Evolutionary conservation across 805 yeast species (phyloP).

Genomic region (Candida nemodendra): DNA sequence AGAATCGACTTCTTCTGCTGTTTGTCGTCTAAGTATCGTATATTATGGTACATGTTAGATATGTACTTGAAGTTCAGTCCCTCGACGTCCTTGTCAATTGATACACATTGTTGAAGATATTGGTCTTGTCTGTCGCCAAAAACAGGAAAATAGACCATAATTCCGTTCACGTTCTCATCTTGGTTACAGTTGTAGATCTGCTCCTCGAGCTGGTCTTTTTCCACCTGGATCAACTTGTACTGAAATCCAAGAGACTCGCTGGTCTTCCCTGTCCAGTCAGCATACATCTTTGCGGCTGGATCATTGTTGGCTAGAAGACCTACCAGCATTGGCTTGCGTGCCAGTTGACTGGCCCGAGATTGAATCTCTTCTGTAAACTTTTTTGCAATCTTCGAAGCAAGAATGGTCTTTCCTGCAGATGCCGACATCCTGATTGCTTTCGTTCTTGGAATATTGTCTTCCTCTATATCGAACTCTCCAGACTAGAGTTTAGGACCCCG

Average conservation of each 20-base stretch:
- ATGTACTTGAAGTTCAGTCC: slow-evolving; percentile 89
- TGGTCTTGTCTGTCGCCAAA: slow-evolving; percentile 95
- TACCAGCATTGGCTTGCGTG: slow-evolving; percentile 68
- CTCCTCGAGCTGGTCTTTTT: slow-evolving; percentile 82
- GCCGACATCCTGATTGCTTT: too few relatives aligned
- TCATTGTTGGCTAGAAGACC: slow-evolving; percentile 91
- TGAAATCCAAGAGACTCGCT: slow-evolving; percentile 81
- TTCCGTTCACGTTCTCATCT: slow-evolving; percentile 78
- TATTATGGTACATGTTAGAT: slow-evolving; percentile 92
- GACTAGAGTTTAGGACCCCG: too few relatives aligned
- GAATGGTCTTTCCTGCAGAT: slow-evolving; percentile 70
- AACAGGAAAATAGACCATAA: slow-evolving; percentile 97
- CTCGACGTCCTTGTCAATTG: slow-evolving; percentile 93
- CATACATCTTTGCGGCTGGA: slow-evolving; percentile 94
- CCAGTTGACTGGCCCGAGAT: slow-evolving; percentile 50
- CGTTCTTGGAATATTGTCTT: too few relatives aligned
- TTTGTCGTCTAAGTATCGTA: slow-evolving; percentile 72
- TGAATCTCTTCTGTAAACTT: slow-evolving; percentile 72
- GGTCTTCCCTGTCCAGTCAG: slow-evolving; percentile 93
- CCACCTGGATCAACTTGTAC: slow-evolving; percentile 71
- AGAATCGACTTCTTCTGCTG: slow-evolving; percentile 75
- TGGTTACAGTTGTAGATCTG: slow-evolving; percentile 78
- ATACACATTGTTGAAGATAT: slow-evolving; percentile 88
- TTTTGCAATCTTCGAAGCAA: slow-evolving; percentile 87
- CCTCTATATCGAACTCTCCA: too few relatives aligned